Base-by-base conservation (phyloP, 345 rosid species). In the Salix exigua region DNA sequence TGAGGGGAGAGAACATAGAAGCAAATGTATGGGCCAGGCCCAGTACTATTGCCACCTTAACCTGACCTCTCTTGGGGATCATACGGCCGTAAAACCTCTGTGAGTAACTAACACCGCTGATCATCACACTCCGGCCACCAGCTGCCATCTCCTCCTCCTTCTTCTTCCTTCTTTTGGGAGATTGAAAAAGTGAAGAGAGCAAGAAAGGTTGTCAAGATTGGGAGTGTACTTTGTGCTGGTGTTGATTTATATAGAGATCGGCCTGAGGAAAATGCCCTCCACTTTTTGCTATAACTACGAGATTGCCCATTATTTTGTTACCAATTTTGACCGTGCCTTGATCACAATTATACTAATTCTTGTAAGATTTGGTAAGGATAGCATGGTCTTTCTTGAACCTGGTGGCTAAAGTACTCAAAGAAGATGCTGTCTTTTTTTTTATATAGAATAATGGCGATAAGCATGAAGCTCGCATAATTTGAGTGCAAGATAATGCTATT, bases 11-110 rank as follows among this genome's bases (percentile, higher is more conserved):
- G 75, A 87, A 86, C 6, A 89, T 75, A 14, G 89, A 84, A 73
- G 88, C 87, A 25, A 89, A 18, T 37, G 90, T 81, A 14, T 84
- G 83, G 9, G 84, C 92, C 73, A 89, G n/a, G 18, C 90, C 87
- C 73, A 85, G 37, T 63, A 89, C 74, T 16, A 87, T 85, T 11
- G 76, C 87, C 74, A 82, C 30, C 80, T 82, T 89, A 69, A 85
- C 86, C 68, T 83, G 83, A 16, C 90, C 92, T 72, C 92, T 80
- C 77, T 73, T 83, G 0, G 90, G 90, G 66, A 86, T 87, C 82
- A 71, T 70, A 33, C 88, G 89, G 14, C 84, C 44, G 2, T 62
- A 67, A 18, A 63, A 38, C 19, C 73, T 72, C 37, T 31, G 66
- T 0, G 70, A 53, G 42, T 31, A 0, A 30, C 72, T 13, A 23